phyloP scores from a whole-genome alignment of 108 stramenopile species.

The Ochromonas danica region DNA sequence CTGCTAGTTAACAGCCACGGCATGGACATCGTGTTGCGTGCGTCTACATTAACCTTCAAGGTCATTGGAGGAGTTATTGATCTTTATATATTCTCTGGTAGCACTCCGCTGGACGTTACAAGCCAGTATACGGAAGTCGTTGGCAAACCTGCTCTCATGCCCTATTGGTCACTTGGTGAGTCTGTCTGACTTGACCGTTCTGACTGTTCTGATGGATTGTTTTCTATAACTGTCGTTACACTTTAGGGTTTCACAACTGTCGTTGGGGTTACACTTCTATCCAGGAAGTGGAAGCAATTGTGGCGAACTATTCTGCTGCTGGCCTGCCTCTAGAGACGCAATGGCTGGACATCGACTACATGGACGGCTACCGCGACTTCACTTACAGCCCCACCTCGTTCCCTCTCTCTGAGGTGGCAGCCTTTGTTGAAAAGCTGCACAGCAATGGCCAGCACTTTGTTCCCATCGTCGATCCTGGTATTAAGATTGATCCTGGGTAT shows the following conservation, averaged over 20 bases:
- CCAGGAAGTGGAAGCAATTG: conserved; percentile 25
- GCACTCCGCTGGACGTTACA: conserved; percentile 37
- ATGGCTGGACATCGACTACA: conserved; percentile 49
- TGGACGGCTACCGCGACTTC: conserved; percentile 43
- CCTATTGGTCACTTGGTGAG: conserved; percentile 47
- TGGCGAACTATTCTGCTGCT: background rate
- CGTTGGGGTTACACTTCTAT: conserved; percentile 42
- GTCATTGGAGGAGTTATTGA: conserved; percentile 44
- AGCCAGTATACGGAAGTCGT: conserved; percentile 38
- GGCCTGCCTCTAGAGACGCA: conserved; percentile 39
- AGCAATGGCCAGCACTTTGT: conserved; percentile 35
- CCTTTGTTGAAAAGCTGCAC: conserved; percentile 28
- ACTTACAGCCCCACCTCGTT: conserved; percentile 32
- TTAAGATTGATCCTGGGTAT: conserved; percentile 32
- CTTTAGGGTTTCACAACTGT: conserved; percentile 52
- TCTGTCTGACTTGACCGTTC: no score
- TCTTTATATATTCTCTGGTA: conserved; percentile 40
- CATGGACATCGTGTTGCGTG: conserved; percentile 36
- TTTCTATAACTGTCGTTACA: no score
- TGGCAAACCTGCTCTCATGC: conserved; percentile 37
- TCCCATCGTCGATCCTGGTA: conserved; percentile 46
- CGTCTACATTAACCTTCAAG: conserved; percentile 17
- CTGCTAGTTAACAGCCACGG: conserved; percentile 41
- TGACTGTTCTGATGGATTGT: no score
- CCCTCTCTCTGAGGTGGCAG: background rate